phyloP scores from a whole-genome alignment of 257 asterid species.

The Fraxinus pennsylvanica region DNA sequence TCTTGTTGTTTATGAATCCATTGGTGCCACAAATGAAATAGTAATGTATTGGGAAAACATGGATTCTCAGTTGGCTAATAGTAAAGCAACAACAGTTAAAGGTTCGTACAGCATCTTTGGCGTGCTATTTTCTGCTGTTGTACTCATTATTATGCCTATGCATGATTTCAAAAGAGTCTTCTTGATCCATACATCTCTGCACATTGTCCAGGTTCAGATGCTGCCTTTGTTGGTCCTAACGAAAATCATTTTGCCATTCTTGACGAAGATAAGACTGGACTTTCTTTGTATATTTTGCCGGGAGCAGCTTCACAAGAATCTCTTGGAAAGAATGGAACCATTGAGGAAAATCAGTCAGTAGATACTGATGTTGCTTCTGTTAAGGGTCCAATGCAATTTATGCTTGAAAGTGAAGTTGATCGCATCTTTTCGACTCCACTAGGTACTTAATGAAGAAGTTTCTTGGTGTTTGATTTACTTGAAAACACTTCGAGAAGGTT shows the following conservation, averaged over 20 bases:
- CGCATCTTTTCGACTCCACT: constrained; percentile 90
- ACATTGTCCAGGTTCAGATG: constrained; percentile 77
- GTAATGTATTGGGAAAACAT: constrained; percentile 97
- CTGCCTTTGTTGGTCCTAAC: constrained; percentile 83
- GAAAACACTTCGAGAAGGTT: constrained; percentile 27
- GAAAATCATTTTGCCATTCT: constrained; percentile 89
- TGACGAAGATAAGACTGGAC: constrained; percentile 91
- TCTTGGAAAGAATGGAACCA: constrained; percentile 49
- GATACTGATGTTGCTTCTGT: constrained; percentile 63
- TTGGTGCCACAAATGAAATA: constrained; percentile 75
- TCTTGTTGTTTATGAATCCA: constrained; percentile 78
- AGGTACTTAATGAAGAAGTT: constrained; percentile 53
- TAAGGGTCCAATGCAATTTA: constrained; percentile 88
- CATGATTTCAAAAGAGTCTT: not conserved
- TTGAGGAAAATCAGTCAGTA: constrained; percentile 47
- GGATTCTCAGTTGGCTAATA: constrained; percentile 68
- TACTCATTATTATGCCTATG: constrained; percentile 3
- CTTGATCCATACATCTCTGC: constrained; percentile 26
- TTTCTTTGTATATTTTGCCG: constrained; percentile 75
- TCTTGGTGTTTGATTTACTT: constrained; percentile 22
- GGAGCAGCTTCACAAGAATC: constrained; percentile 70
- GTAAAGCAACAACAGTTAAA: constrained; percentile 80
- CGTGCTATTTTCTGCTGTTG: constrained; percentile 26
- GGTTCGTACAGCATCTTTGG: constrained; percentile 48
- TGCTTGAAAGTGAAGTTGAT: constrained; percentile 92